Evolutionary conservation across 225 moss, liverwort and hornwort genomes (phyloP).

Genomic region (Marchantia polymorpha): DNA sequence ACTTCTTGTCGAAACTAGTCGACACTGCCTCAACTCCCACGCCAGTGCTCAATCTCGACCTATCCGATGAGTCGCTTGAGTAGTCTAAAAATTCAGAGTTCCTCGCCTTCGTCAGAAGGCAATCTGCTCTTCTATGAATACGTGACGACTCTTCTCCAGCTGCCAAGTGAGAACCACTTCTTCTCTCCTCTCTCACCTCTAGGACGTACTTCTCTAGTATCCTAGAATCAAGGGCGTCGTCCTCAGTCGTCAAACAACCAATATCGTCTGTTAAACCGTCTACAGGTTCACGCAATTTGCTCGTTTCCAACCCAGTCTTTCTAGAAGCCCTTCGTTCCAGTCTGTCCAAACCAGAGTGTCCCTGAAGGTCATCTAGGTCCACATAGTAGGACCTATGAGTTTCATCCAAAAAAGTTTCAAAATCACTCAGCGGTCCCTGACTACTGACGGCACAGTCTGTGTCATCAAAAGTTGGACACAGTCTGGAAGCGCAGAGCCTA

Average conservation of each 20-base stretch:
- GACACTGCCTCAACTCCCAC: not conserved
- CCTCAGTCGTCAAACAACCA: not conserved
- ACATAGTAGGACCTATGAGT: not conserved
- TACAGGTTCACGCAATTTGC: not conserved
- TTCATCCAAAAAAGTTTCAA: not conserved
- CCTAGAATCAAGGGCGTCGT: not conserved
- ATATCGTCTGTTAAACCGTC: not conserved
- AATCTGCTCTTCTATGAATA: not conserved
- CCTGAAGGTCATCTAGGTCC: not conserved
- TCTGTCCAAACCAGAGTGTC: not conserved
- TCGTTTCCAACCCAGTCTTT: not conserved
- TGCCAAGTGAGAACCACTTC: not conserved
- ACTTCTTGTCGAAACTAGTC: not conserved
- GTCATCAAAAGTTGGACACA: not conserved
- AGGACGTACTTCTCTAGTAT: not conserved
- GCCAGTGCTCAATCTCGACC: not conserved
- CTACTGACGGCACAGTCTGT: constrained; percentile 4
- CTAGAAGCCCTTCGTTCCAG: not conserved
- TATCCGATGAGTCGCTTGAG: not conserved
- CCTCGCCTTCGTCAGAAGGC: not conserved
- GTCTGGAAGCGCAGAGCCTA: not conserved
- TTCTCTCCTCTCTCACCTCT: not conserved
- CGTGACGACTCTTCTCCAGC: not conserved
- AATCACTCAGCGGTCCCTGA: not conserved
- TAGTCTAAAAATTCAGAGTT: not conserved